These are phyloP conservation scores for Musa schizocarpa DNA, from an alignment of 176 grass and related monocot genomes.

Conservation along the genomic window DNA sequence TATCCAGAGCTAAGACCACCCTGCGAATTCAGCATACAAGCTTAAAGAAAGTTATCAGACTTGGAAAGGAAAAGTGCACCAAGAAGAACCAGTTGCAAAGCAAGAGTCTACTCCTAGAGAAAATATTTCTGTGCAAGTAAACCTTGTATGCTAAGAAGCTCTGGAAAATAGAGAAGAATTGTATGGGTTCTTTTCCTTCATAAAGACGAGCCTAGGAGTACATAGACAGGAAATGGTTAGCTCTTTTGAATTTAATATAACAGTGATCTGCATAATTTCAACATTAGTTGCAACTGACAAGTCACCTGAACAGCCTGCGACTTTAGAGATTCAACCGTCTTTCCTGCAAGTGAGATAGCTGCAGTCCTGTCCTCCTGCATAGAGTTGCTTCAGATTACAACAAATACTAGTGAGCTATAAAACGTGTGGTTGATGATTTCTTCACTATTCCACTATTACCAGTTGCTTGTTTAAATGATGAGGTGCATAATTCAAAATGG, in stretches of 20 bases:
- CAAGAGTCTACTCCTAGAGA: neutral
- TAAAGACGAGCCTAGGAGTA: constrained; percentile 51
- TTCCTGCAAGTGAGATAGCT: constrained; percentile 64
- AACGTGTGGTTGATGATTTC: neutral
- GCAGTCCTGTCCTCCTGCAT: constrained; percentile 68
- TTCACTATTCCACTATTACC: neutral
- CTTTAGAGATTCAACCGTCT: constrained; percentile 84
- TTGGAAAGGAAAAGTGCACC: neutral
- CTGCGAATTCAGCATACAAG: constrained; percentile 22
- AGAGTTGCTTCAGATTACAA: neutral
- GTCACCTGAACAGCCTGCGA: constrained; percentile 82
- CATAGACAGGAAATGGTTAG: neutral
- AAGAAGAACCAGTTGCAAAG: no score
- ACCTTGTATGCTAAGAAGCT: constrained; percentile 80
- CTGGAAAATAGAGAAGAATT: constrained; percentile 68
- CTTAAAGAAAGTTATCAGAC: constrained; percentile 15
- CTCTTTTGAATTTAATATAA: neutral
- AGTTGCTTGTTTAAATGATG: neutral
- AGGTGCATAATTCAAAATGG: neutral
- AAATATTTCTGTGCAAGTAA: constrained; percentile 9
- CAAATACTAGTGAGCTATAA: neutral
- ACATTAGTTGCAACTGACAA: neutral
- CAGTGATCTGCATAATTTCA: neutral
- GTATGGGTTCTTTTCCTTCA: constrained; percentile 59
- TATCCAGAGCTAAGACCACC: constrained; percentile 61